Conservation (phyloP, 352 stramenopile species). For the Phytophthora boehmeriae region DNA sequence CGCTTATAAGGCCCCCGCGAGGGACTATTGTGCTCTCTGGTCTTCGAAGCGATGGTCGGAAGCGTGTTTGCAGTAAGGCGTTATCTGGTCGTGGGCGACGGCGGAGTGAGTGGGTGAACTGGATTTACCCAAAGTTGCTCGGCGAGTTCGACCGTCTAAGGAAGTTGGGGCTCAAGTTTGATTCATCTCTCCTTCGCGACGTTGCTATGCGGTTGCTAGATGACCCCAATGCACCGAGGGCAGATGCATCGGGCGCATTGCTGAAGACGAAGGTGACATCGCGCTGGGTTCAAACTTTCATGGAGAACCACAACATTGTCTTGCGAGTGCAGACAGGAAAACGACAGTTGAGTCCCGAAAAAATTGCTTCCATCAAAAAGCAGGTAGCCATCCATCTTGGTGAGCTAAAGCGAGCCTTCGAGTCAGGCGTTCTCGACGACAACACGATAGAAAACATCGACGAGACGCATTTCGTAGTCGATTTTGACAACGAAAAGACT, state of each 20-base stretch:
- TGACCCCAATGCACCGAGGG: neutral
- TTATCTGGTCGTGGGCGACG: conserved; percentile 3
- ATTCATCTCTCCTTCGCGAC: conserved; percentile 5
- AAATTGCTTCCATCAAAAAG: neutral
- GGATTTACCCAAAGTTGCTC: conserved; percentile 7
- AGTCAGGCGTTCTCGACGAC: neutral
- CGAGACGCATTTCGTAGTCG: neutral
- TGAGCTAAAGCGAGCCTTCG: neutral
- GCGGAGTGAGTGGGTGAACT: conserved; percentile 5
- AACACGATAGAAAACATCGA: neutral
- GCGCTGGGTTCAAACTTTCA: neutral
- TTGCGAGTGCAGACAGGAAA: neutral
- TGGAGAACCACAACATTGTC: neutral
- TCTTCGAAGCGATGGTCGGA: neutral
- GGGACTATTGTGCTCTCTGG: neutral
- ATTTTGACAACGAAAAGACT: neutral
- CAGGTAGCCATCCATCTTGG: neutral
- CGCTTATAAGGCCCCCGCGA: neutral
- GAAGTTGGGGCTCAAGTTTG: conserved; percentile 13
- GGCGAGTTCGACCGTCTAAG: conserved; percentile 11
- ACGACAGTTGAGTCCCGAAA: neutral
- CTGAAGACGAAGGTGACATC: neutral
- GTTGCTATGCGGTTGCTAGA: conserved; percentile 11
- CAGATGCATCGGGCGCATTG: neutral
- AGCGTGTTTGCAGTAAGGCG: conserved; percentile 4